A percentile compares a stretch with the other conserved stretches of the same genome.
phyloP scores from a whole-genome alignment of 2,329 filamentous ascomycete species.

The Zelopaecilomyces penicillatus region DNA sequence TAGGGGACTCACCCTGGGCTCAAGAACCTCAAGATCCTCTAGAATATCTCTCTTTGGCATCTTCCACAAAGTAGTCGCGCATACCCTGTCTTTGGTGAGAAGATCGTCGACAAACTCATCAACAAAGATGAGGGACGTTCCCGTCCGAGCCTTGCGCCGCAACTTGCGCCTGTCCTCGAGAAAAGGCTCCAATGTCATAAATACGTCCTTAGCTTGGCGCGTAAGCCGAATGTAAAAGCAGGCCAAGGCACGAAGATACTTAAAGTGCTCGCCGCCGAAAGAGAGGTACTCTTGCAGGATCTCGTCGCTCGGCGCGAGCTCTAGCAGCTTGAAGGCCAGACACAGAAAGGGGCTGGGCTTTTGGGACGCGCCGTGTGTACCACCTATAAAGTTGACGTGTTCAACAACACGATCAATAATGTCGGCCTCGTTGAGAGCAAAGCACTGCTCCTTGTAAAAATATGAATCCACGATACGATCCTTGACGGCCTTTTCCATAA shows the following conservation, averaged over 20 bases:
- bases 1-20: conserved; percentile 75
- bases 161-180: conserved; percentile 78
- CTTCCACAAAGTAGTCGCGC: conserved; percentile 87
- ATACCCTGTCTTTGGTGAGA: conserved; percentile 79
- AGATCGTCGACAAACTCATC: conserved; percentile 94
- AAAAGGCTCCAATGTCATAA: conserved; percentile 70
- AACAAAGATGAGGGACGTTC: conserved; percentile 69
- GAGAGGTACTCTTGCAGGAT: conserved; percentile 73
- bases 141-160: conserved; percentile 63
- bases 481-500: conserved; percentile 90
- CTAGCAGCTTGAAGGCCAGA: conserved; percentile 86
- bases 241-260: conserved; percentile 82
- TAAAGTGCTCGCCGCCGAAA: conserved; percentile 67
- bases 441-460: conserved; percentile 99
- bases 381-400: conserved; percentile 73
- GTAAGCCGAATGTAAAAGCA: conserved; percentile 92
- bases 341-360: conserved; percentile 90
- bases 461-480: conserved; percentile 93
- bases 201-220: conserved; percentile 72
- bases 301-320: conserved; percentile 72
- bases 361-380: conserved; percentile 76
- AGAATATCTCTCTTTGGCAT: conserved; percentile 72
- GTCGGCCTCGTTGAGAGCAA: conserved; percentile 77
- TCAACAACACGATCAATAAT: conserved; percentile 85
- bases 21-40: conserved; percentile 82